phyloP scores from a whole-genome alignment of 1,139 yeast genomes.

The Hyphopichia fennica region DNA sequence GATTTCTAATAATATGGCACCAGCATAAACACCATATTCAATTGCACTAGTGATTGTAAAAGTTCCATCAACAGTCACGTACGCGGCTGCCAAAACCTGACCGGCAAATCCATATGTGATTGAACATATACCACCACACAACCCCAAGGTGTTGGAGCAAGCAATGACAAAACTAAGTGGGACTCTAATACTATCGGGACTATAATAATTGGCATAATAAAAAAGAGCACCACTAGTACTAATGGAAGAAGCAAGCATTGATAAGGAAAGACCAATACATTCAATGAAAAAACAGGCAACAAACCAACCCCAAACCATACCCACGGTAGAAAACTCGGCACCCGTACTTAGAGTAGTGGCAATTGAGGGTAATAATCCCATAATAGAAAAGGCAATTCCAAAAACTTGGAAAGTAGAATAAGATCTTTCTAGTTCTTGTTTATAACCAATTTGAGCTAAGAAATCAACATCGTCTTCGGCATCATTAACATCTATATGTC shows the following conservation, averaged over 20 bases:
- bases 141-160: conserved; percentile 31
- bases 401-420: conserved; percentile 52
- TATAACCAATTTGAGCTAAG: conserved; percentile 54
- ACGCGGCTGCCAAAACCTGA: conserved; percentile 36
- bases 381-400: conserved; percentile 54
- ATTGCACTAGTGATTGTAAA: conserved; percentile 31
- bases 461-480: conserved; percentile 45
- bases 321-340: conserved; percentile 42
- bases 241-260: conserved; percentile 65
- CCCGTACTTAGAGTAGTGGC: conserved; percentile 34
- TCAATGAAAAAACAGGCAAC: conserved; percentile 58
- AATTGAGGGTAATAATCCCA: conserved; percentile 52
- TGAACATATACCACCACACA: conserved; percentile 39
- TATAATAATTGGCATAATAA: conserved; percentile 49
- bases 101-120: conserved; percentile 40
- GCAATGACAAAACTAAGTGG: conserved; percentile 31
- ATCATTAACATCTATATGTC: conserved; percentile 25
- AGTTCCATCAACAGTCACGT: conserved; percentile 28
- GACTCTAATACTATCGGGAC: conserved; percentile 33
- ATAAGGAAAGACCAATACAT: conserved; percentile 60
- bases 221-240: conserved; percentile 76
- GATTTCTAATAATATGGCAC: conserved; percentile 26
- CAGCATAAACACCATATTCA: conserved; percentile 39
- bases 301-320: conserved; percentile 75
- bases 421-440: conserved; percentile 49